A percentile compares a stretch with the other conserved stretches of the same genome.
phyloP scores from a whole-genome alignment of 805 yeast genomes.

The Candida multigemmis region DNA sequence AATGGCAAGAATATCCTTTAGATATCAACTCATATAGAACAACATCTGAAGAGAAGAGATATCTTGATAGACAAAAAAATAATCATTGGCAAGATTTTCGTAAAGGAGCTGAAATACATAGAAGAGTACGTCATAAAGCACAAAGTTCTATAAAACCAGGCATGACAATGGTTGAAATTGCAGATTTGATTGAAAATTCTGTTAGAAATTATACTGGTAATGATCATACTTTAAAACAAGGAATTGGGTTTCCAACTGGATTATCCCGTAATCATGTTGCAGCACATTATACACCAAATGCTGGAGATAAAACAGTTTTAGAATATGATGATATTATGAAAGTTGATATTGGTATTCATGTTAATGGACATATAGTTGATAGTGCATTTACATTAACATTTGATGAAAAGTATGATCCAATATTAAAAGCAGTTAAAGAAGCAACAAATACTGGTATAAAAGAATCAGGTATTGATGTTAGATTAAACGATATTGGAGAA shows the following conservation, averaged over 20 bases:
- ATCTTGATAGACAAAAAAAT: slow-evolving; percentile 55
- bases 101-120: slow-evolving; percentile 92
- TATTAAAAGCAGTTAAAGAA: slow-evolving; percentile 77
- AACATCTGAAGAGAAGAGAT: slow-evolving; percentile 80
- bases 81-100: slow-evolving; percentile 80
- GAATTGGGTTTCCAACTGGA: slow-evolving; percentile 99
- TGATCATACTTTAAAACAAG: slow-evolving; percentile 58
- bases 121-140: slow-evolving; percentile 80
- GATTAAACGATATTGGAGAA: slow-evolving; percentile 91
- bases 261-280: slow-evolving; percentile 88
- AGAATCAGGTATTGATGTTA: slow-evolving; percentile 93
- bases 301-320: slow-evolving; percentile 80
- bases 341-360: slow-evolving; percentile 94
- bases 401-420: slow-evolving; percentile 71
- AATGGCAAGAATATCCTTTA: slow-evolving; percentile 70
- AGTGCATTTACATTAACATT: slow-evolving; percentile 92
- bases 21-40: slow-evolving; percentile 61
- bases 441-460: slow-evolving; percentile 92
- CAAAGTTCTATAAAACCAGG: slow-evolving; percentile 77
- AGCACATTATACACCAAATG: slow-evolving; percentile 96
- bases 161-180: slow-evolving; percentile 83
- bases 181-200: slow-evolving; percentile 80
- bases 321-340: slow-evolving; percentile 89
- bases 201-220: slow-evolving; percentile 68
- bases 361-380: slow-evolving; percentile 89